Conservation (phyloP, 176 grass and related monocot genomes). For the Oryza glumipatula region DNA sequence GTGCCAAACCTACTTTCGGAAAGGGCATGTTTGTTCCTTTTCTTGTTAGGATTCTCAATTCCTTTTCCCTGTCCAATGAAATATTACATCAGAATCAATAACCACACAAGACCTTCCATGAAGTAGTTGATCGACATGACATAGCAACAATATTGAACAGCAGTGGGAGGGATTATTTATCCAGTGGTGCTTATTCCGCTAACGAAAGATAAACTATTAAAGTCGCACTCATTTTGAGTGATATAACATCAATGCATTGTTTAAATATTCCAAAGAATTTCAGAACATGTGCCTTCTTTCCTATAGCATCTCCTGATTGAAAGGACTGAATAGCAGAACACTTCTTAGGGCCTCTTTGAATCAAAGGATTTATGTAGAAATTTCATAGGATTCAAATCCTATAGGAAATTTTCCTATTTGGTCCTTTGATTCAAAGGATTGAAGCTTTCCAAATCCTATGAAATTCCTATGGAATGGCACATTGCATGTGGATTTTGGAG, state of each 20-base stretch:
- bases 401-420: no score
- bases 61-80: constrained; percentile 21
- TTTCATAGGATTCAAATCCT: no score
- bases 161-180: background rate
- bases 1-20: constrained; percentile 28
- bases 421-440: no score
- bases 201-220: background rate
- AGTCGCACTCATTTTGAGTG: background rate
- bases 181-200: background rate
- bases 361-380: no score
- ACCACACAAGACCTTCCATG: background rate
- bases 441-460: no score
- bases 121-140: background rate
- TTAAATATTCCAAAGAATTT: background rate
- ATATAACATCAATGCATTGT: background rate
- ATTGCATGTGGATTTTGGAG: no score
- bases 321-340: background rate
- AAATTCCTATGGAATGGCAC: no score
- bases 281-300: background rate
- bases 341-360: background rate
- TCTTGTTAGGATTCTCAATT: constrained; percentile 9
- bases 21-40: constrained; percentile 13
- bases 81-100: background rate
- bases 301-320: background rate
- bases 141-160: background rate